Evolutionary conservation across 139 green algal species (phyloP).

Genomic region (Coelastrella sp.): DNA sequence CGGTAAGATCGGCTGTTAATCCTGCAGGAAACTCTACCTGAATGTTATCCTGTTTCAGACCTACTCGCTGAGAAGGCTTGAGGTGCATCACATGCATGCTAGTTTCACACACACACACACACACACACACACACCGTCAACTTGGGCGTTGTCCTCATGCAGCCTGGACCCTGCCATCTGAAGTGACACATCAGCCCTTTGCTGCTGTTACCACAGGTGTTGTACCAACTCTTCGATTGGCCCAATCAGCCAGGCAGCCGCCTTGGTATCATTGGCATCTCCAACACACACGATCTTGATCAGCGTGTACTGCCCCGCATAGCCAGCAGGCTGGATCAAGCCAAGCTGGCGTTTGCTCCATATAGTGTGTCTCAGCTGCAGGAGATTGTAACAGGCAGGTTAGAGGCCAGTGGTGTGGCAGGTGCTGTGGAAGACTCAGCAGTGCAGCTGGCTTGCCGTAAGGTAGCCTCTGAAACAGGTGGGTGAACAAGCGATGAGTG

Average conservation of each 20-base stretch:
- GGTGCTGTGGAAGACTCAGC: constrained; percentile 57
- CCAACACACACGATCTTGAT: constrained; percentile 98
- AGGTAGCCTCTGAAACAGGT: constrained; percentile 67
- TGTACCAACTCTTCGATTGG: constrained; percentile 99
- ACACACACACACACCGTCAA: not conserved
- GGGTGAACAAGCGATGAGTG: not conserved
- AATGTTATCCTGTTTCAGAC: not conserved
- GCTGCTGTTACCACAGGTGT: constrained; percentile 66
- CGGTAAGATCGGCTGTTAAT: constrained; percentile 58
- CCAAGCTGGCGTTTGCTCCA: constrained; percentile 84
- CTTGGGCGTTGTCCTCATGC: too few relatives aligned
- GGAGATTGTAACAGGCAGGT: constrained; percentile 79
- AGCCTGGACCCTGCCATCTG: too few relatives aligned
- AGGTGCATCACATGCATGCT: too few relatives aligned
- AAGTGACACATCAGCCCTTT: not conserved
- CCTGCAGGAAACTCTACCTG: too few relatives aligned
- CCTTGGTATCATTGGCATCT: constrained; percentile 93
- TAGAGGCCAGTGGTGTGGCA: constrained; percentile 58
- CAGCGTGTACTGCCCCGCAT: constrained; percentile 94
- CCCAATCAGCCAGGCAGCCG: constrained; percentile 68
- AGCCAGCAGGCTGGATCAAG: constrained; percentile 66
- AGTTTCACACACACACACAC: too few relatives aligned
- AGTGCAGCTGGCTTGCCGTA: constrained; percentile 64
- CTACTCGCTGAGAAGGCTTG: too few relatives aligned
- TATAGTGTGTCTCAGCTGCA: constrained; percentile 82